A percentile compares a stretch with the other conserved stretches of the same genome.
phyloP scores from a whole-genome alignment of 768 basidiomycete species.

The Suillus plorans region DNA sequence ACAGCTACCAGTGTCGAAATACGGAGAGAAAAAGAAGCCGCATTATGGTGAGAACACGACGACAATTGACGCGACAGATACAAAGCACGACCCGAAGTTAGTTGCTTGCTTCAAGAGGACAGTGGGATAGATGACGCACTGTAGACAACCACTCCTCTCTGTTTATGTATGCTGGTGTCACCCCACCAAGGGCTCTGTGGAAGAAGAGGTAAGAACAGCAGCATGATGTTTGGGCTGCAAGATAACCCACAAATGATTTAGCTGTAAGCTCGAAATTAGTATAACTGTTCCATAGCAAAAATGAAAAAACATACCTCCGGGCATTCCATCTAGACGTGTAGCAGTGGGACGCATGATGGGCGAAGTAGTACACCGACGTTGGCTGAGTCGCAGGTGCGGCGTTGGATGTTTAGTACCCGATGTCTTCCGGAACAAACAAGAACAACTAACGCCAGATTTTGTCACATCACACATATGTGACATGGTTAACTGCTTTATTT shows the following conservation, averaged over 20 bases:
- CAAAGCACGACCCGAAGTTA: background rate
- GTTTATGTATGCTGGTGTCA: slow-evolving; percentile 63
- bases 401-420: slow-evolving; percentile 18
- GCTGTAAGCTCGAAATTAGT: slow-evolving; percentile 39
- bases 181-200: slow-evolving; percentile 90
- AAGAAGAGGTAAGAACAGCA: background rate
- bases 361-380: slow-evolving; percentile 12
- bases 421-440: slow-evolving; percentile 37
- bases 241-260: slow-evolving; percentile 74
- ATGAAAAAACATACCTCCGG: slow-evolving; percentile 60
- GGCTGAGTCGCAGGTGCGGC: background rate
- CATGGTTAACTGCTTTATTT: background rate
- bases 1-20: slow-evolving; percentile 47
- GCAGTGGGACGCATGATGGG: slow-evolving; percentile 50
- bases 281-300: slow-evolving; percentile 2
- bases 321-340: slow-evolving; percentile 72
- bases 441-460: slow-evolving; percentile 22
- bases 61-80: background rate
- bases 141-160: slow-evolving; percentile 79
- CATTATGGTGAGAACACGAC: background rate
- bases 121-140: slow-evolving; percentile 50
- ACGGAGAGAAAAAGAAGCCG: background rate
- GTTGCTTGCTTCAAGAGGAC: background rate
- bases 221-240: background rate
- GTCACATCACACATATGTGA: background rate